Base-by-base conservation (phyloP, 2,329 filamentous ascomycete species). In the Aspergillus proliferans region DNA sequence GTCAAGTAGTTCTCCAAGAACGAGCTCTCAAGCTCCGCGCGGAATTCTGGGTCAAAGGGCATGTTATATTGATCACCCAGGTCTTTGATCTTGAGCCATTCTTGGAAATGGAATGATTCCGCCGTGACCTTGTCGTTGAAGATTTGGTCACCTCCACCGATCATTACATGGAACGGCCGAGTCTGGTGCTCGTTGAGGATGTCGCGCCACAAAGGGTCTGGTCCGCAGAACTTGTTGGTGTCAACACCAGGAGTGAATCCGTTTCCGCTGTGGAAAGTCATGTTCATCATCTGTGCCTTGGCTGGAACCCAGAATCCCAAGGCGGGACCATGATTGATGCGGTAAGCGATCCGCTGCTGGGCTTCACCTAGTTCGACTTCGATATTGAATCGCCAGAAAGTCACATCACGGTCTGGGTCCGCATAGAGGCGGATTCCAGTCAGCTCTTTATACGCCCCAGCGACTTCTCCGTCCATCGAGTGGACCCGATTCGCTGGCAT, bases 181-280 rank as follows among this genome's bases (percentile, higher is more conserved):
- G 85, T 87, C 68, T 95, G 91, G 64, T 98, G 93, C 19, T 77
- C 88, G 66, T 96, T 96, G 53, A 97, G 76, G 5, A 97, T 89
- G 66, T 98, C 93, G 48, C 92, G 85, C 93, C 94, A 98, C 71
- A 98, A 79, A 1, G 93, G 93, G 70, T 98, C 93, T 0, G 94
- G 93, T 0, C 93, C 93, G 62, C 86, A 93, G 65, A 96, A 86
- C 42, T 84, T 78, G 63, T 94, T 80, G 0, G 89, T 74, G 53
- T 95, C 84, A 21, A 87, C 87, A 49, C 81, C 86, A 46, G 86
- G 68, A 59, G 88, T 92, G 74, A 98, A 98, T 2, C 94, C 93
- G 66, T 98, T 98, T 74, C 93, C 95, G 66, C 87, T 95, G 73
- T 97, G 82, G 72, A 96, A 98, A 90, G 97, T 95, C 66, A 96